These are phyloP conservation scores for Gigaspora rosea DNA, from an alignment of 192 early-diverging fungal genomes.

Conservation along the genomic window DNA sequence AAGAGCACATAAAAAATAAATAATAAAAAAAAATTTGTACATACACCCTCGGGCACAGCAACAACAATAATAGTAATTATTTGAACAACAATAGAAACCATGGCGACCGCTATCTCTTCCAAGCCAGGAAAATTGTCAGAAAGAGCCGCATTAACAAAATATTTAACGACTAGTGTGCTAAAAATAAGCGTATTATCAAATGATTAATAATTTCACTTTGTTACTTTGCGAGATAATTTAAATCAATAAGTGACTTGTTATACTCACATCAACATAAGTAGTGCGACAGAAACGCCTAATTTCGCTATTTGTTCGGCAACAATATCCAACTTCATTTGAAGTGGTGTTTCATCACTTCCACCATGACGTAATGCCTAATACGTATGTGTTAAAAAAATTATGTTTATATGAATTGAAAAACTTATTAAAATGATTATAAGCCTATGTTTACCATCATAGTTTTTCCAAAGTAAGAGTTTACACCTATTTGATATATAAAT, in stretches of 20 bases:
- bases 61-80: constrained; percentile 82
- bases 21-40: background rate
- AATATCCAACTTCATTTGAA: constrained; percentile 88
- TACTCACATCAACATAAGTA: constrained; percentile 74
- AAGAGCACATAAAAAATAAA: background rate
- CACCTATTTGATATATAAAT: constrained; percentile 9
- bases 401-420: too few species aligned
- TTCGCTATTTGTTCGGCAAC: constrained; percentile 95
- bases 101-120: constrained; percentile 56
- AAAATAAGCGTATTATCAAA: background rate
- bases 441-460: constrained; percentile 69
- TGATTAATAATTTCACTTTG: too few species aligned
- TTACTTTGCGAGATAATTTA: constrained; percentile 44
- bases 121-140: constrained; percentile 57
- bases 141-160: constrained; percentile 58
- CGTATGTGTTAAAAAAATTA: too few species aligned
- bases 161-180: constrained; percentile 60
- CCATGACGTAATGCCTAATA: constrained; percentile 63
- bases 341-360: constrained; percentile 79
- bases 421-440: too few species aligned
- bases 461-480: constrained; percentile 84
- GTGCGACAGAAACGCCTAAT: constrained; percentile 80
- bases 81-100: constrained; percentile 76
- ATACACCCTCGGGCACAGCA: constrained; percentile 79
- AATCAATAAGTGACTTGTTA: background rate